phyloP scores from a whole-genome alignment of 2,329 filamentous ascomycete species.

The Apiospora saccharicola region DNA sequence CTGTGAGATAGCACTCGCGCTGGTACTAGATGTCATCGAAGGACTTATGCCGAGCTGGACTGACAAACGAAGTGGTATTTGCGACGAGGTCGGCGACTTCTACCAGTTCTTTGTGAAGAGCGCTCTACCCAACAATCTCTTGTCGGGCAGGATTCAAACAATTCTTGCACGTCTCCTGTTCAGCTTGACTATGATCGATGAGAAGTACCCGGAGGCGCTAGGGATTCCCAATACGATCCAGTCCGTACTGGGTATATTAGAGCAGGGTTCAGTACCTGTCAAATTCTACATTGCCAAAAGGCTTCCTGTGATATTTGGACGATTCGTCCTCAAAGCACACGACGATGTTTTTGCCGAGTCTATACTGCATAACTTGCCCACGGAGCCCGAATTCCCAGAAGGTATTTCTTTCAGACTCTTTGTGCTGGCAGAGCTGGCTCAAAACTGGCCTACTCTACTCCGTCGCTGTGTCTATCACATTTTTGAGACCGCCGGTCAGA shows the following conservation, averaged over 20 bases:
- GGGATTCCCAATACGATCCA: constrained; percentile 69
- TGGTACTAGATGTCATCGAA: constrained; percentile 73
- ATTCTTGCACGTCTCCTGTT: constrained; percentile 74
- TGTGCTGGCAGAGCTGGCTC: constrained; percentile 78
- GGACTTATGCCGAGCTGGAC: constrained; percentile 71
- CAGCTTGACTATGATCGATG: constrained; percentile 69
- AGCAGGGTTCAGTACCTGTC: constrained; percentile 70
- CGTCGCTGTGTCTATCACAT: constrained; percentile 91
- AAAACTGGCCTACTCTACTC: constrained; percentile 84
- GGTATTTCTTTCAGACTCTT: constrained; percentile 86
- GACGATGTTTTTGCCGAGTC: constrained; percentile 81
- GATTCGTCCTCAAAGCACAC: constrained; percentile 84
- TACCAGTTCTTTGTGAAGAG: constrained; percentile 80
- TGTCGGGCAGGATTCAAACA: constrained; percentile 74
- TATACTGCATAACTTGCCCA: constrained; percentile 80
- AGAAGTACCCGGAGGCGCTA: constrained; percentile 69
- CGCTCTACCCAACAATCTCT: constrained; percentile 70
- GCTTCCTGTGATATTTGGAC: constrained; percentile 77
- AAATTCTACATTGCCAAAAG: constrained; percentile 78
- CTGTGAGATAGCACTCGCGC: constrained; percentile 75
- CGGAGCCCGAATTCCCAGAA: constrained; percentile 73
- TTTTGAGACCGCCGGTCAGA: constrained; percentile 85
- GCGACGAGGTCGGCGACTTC: constrained; percentile 73
- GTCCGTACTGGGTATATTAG: constrained; percentile 76
- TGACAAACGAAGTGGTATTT: constrained; percentile 64